Evolutionary conservation across 768 basidiomycete species (phyloP).

Genomic region (Suillus alpinus): DNA sequence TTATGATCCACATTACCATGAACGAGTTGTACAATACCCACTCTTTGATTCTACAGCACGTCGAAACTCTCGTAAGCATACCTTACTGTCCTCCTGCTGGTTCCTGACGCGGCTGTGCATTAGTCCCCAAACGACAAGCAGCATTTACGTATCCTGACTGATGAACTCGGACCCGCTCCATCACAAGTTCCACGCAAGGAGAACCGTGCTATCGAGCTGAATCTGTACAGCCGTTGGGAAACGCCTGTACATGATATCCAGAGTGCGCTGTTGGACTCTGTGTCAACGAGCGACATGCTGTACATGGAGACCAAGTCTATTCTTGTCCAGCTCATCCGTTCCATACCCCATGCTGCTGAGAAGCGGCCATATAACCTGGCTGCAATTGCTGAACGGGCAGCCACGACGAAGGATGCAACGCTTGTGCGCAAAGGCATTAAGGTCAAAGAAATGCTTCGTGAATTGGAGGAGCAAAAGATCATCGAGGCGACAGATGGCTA

Average conservation of each 20-base stretch:
- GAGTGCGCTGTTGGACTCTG: constrained; percentile 93
- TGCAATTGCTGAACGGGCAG: constrained; percentile 89
- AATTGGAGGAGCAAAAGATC: constrained; percentile 87
- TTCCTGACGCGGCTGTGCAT: constrained; percentile 5
- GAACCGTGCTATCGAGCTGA: constrained; percentile 89
- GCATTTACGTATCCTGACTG: constrained; percentile 92
- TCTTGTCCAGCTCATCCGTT: constrained; percentile 95
- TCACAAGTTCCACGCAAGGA: constrained; percentile 97
- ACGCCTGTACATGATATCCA: constrained; percentile 98
- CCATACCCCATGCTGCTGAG: constrained; percentile 80
- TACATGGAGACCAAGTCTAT: constrained; percentile 99
- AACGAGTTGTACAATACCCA: constrained; percentile 99
- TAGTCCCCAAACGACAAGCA: constrained; percentile 98
- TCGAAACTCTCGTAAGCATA: constrained; percentile 81
- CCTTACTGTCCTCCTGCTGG: background rate
- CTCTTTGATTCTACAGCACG: constrained; percentile 89
- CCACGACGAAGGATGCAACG: constrained; percentile 94
- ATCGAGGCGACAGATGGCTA: constrained; percentile 82
- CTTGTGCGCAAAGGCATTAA: constrained; percentile 98
- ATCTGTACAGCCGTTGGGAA: constrained; percentile 97
- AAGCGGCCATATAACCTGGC: constrained; percentile 88
- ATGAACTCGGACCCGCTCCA: constrained; percentile 93
- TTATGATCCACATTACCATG: constrained; percentile 96
- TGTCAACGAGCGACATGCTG: constrained; percentile 96
- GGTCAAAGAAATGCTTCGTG: constrained; percentile 98